Conservation (phyloP, 2,329 filamentous ascomycete genomes). For the Diplocarpon rosae region DNA sequence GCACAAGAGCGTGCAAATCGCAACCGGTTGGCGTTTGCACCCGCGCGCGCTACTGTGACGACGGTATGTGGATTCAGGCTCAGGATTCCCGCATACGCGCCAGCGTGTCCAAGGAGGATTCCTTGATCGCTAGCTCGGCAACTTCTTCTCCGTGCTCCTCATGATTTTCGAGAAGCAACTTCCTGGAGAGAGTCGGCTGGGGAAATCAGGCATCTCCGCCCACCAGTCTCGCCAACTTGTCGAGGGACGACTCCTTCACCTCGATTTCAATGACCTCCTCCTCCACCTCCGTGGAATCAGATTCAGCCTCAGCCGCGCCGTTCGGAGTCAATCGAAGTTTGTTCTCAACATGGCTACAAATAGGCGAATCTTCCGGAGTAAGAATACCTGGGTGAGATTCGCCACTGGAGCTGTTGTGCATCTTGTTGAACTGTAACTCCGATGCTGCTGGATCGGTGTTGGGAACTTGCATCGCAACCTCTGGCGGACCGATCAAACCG, state of each 20-base stretch:
- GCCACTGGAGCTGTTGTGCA: background rate
- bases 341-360: background rate
- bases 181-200: too few species aligned
- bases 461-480: background rate
- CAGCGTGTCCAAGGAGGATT: constrained; percentile 10
- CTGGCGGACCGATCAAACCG: constrained; percentile 13
- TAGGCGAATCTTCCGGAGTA: background rate
- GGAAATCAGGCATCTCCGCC: background rate
- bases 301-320: background rate
- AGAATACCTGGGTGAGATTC: background rate
- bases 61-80: background rate
- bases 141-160: constrained; percentile 7
- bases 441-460: background rate
- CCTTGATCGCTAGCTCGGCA: constrained; percentile 7
- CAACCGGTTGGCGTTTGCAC: background rate
- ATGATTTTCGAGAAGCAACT: background rate
- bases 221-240: constrained; percentile 12
- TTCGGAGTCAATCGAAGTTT: background rate
- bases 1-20: background rate
- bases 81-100: constrained; percentile 1
- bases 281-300: background rate
- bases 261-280: constrained; percentile 10
- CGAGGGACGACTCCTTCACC: constrained; percentile 11
- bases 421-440: background rate
- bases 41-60: background rate